Conservation (phyloP, 2,329 filamentous ascomycete genomes). For the Aspergillus sp. region DNA sequence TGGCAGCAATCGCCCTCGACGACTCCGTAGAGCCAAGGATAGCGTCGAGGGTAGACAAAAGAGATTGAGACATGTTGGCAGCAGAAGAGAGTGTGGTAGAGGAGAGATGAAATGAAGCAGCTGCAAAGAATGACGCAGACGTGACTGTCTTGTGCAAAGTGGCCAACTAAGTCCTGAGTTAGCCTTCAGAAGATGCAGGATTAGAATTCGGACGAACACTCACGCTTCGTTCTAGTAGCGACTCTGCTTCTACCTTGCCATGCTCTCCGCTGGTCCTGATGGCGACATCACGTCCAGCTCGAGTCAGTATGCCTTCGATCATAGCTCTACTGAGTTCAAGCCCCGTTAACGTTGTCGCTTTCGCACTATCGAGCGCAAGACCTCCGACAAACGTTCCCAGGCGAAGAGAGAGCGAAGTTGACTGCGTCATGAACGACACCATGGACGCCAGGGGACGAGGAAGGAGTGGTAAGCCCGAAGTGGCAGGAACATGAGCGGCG, state of each 20-base stretch:
- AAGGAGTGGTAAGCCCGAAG: conserved; percentile 42
- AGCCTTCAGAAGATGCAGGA: conserved; percentile 10
- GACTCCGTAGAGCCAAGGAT: conserved; percentile 53
- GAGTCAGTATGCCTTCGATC: conserved; percentile 47
- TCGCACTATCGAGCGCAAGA: conserved; percentile 46
- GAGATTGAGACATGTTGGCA: conserved; percentile 46
- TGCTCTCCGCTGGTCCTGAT: conserved; percentile 51
- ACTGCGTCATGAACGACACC: conserved; percentile 48
- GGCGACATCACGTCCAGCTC: conserved; percentile 48
- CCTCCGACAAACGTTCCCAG: conserved; percentile 47
- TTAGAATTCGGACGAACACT: conserved; percentile 18
- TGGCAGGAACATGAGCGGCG: conserved; percentile 29
- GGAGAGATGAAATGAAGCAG: conserved; percentile 49
- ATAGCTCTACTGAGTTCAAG: conserved; percentile 48
- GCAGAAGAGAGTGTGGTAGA: conserved; percentile 47
- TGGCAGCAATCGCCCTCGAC: conserved; percentile 51
- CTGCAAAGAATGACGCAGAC: conserved; percentile 50
- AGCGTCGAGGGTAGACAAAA: conserved; percentile 49
- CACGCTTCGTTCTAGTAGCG: conserved; percentile 50
- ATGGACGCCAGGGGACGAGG: conserved; percentile 47
- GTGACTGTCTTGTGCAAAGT: conserved; percentile 49
- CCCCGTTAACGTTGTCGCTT: conserved; percentile 48
- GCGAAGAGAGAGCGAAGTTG: conserved; percentile 48
- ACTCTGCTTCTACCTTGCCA: conserved; percentile 46
- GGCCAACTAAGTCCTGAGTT: conserved; percentile 38